phyloP scores from a whole-genome alignment of 1,139 yeast species.

The Pichia sp. region DNA sequence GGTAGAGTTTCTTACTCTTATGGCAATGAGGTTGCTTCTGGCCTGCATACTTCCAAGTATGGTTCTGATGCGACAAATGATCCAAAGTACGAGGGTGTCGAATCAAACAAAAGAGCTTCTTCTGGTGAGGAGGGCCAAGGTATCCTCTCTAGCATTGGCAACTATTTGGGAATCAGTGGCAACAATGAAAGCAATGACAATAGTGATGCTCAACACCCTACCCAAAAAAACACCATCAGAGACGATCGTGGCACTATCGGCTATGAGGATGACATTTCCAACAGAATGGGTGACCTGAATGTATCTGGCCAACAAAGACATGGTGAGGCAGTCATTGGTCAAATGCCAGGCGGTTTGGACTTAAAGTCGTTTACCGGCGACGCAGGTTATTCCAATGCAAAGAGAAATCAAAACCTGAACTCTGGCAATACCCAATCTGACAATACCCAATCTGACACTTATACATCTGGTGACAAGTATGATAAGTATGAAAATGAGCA shows the following conservation, averaged over 20 bases:
- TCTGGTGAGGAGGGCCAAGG: slow-evolving; percentile 1
- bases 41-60: no score
- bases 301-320: background rate
- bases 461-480: no score
- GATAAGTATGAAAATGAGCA: no score
- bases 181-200: background rate
- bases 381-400: background rate
- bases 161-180: slow-evolving; percentile 4
- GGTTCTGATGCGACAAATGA: no score
- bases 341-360: slow-evolving; percentile 10
- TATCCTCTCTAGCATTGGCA: slow-evolving; percentile 3
- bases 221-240: no score
- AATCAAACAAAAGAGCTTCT: no score
- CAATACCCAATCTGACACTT: no score
- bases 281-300: background rate
- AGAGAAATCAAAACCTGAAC: background rate
- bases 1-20: no score
- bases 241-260: no score
- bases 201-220: background rate
- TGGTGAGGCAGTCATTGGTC: no score
- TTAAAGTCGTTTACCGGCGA: background rate
- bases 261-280: background rate
- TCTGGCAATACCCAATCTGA: background rate
- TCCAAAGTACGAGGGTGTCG: no score
- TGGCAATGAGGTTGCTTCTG: no score